Conservation (phyloP, 208 protist genomes). For the Acanthamoeba sp. region DNA sequence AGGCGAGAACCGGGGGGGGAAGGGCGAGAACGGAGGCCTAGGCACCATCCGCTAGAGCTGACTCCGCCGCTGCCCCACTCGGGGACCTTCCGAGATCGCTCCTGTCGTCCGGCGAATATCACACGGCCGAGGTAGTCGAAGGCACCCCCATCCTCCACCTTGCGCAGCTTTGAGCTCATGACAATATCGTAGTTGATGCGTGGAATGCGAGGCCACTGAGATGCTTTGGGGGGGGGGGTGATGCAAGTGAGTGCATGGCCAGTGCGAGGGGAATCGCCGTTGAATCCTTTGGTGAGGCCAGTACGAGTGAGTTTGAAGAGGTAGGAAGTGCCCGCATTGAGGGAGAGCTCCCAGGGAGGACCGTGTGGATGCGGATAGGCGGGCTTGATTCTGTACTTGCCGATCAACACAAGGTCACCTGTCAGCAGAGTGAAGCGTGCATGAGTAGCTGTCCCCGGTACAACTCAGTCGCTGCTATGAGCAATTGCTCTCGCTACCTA, state of each 20-base stretch:
- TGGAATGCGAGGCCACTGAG: background rate
- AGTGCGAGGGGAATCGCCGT: too few species aligned
- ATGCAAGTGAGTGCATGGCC: background rate
- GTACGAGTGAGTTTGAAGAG: slow-evolving; percentile 29
- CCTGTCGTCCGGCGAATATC: slow-evolving; percentile 59
- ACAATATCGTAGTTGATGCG: background rate
- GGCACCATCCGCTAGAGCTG: background rate
- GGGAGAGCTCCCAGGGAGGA: slow-evolving; percentile 35
- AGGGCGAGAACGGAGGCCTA: too few species aligned
- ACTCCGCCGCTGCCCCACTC: background rate
- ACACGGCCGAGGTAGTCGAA: slow-evolving; percentile 59
- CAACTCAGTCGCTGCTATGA: too few species aligned
- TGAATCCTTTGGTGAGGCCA: background rate
- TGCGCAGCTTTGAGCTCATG: background rate
- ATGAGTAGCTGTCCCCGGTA: too few species aligned
- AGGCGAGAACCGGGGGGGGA: background rate
- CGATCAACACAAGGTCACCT: slow-evolving; percentile 46
- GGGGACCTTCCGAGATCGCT: background rate
- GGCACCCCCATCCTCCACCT: background rate
- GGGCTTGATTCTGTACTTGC: slow-evolving; percentile 50
- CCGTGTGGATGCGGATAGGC: slow-evolving; percentile 35
- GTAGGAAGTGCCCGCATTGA: slow-evolving; percentile 30
- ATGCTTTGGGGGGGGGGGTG: too few species aligned
- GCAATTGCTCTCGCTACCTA: background rate
- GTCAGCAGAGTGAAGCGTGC: background rate